Evolutionary conservation across 2,329 filamentous ascomycete genomes (phyloP), one percentile per base, ranked within the genome.

Genomic region (Trichoderma guizhouense): DNA sequence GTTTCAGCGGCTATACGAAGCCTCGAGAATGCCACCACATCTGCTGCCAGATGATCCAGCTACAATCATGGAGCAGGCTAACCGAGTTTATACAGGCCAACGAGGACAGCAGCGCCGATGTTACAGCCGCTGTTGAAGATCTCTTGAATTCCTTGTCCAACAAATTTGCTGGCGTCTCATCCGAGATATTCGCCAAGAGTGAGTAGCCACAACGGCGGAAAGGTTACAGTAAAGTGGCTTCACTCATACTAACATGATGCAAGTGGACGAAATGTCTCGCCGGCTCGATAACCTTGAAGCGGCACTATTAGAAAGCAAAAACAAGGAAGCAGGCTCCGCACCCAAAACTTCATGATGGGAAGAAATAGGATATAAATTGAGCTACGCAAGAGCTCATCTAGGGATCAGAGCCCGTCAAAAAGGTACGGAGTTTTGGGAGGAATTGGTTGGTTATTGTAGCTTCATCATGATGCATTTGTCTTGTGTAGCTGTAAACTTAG

Each of bases 191-290:
- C 77, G 89, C 92, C 47, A 97, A 97, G 83, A 93, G 94, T 97
- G 82, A 80, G 91, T 84, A 67, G 73, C 43, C 32, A 9, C 30
- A 30, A 8, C 15, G 9, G 53, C 43, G 28, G 24, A 43, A 36
- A 58, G 21, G 15, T 28, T 2, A 53, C 18, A n/a, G 26, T n/a
- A 24, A 21, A n/a, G 12, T 12, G 32, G n/a, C 21, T 12, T 32
- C 30, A 15, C 28, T 14, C 36, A 64, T 58, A 28, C 74, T 79
- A 18, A 77, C 72, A 21, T 7, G 28, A 34, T 32, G n/a, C 67
- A 57, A 97, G 94, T 98, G 92, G 95, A 97, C 79, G 94, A 97
- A 74, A 97, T 98, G 94, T 92, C 93, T 15, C 87, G 92, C 73
- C 89, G 95, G 30, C 84, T 98, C 26, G 95, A 98, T 79, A 93